Evolutionary conservation across 1,139 yeast species (phyloP).

Genomic region (Kodamaea suecica): DNA sequence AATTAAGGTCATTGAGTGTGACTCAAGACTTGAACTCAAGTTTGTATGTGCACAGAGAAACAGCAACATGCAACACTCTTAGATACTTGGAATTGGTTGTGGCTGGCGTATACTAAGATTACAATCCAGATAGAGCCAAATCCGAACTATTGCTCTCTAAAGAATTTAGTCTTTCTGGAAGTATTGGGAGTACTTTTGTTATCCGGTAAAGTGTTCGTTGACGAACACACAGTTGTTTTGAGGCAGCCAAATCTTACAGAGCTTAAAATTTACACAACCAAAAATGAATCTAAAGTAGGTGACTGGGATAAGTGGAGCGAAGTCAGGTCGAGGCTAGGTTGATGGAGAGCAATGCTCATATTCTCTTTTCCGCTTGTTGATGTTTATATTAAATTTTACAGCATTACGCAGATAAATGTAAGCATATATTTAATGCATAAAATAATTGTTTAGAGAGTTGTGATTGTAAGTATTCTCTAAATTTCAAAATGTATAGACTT

Average conservation of each 20-base stretch:
- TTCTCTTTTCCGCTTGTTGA: no score
- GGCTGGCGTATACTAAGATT: not conserved
- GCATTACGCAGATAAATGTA: no score
- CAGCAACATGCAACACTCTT: not conserved
- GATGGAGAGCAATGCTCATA: no score
- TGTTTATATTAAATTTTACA: no score
- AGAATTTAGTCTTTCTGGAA: not conserved
- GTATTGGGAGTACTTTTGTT: not conserved
- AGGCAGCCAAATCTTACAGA: not conserved
- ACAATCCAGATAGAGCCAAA: slow-evolving; percentile 1
- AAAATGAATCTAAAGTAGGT: no score
- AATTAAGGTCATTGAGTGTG: not conserved
- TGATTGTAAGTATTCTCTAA: no score
- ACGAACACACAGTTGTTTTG: not conserved
- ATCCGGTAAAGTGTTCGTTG: not conserved
- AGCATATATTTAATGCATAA: slow-evolving; percentile 3
- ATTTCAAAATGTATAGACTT: slow-evolving; percentile 1
- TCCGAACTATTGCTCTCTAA: not conserved
- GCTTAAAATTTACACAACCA: slow-evolving; percentile 1
- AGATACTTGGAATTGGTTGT: not conserved
- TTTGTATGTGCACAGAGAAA: not conserved
- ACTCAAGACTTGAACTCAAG: not conserved
- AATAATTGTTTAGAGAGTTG: no score
- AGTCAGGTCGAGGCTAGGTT: no score
- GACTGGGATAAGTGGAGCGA: no score